A percentile compares a stretch with the other conserved stretches of the same genome.
These are phyloP conservation scores for Gossypium herbaceum DNA, from an alignment of 345 rosid species.

Conservation along the genomic window DNA sequence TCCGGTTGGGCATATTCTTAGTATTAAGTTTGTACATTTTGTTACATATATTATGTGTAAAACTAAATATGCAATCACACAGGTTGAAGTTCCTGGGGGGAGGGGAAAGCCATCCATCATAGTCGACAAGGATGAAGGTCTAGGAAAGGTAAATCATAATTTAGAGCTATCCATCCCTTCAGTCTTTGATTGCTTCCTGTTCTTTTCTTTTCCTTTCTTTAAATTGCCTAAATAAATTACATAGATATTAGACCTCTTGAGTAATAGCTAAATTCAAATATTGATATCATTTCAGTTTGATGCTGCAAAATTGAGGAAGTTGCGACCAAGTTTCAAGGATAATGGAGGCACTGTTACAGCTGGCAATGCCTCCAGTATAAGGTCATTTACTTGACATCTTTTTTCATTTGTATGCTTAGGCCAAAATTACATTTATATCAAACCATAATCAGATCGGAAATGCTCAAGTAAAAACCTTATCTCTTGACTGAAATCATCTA, in stretches of 20 bases:
- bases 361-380: constrained; percentile 98
- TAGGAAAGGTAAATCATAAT: constrained; percentile 67
- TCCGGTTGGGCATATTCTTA: constrained; percentile 50
- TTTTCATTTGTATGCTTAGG: not conserved
- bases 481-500: not conserved
- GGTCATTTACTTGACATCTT: constrained; percentile 33
- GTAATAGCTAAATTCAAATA: not conserved
- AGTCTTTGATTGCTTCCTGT: not conserved
- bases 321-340: constrained; percentile 92
- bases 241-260: not conserved
- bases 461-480: not conserved
- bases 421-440: not conserved
- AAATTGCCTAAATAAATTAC: not conserved
- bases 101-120: constrained; percentile 79
- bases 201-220: not conserved
- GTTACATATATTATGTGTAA: not conserved
- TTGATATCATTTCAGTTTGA: constrained; percentile 58
- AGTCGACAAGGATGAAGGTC: constrained; percentile 90
- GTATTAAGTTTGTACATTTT: constrained; percentile 8
- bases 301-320: constrained; percentile 81
- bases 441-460: not conserved
- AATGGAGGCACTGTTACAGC: constrained; percentile 92
- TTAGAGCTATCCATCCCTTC: not conserved
- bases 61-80: constrained; percentile 17
- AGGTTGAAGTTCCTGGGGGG: constrained; percentile 97